Percentiles rank a stretch among this genome's conserved stretches.
Evolutionary conservation across 768 basidiomycete genomes (phyloP).

Genomic region (Suillus plorans): DNA sequence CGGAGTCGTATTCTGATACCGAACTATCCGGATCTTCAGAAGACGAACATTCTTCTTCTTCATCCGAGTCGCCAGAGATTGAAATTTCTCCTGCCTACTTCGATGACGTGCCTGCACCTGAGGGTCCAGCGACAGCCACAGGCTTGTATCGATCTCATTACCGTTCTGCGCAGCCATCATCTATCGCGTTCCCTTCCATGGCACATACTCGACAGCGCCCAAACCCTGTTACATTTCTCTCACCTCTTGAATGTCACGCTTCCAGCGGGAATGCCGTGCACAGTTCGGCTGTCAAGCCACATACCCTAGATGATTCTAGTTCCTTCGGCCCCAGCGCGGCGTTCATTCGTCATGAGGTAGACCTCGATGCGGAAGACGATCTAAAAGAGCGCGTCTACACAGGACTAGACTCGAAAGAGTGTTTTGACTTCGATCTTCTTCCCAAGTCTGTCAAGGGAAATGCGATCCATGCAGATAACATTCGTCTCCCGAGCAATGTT

Average conservation of each 20-base stretch:
- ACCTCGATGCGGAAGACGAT: conserved; percentile 8
- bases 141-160: conserved; percentile 33
- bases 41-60: conserved; percentile 15
- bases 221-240: neutral
- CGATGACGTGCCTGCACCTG: conserved; percentile 43
- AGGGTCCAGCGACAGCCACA: conserved; percentile 44
- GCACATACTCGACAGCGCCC: conserved; percentile 12
- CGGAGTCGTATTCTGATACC: conserved; percentile 2
- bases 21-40: conserved; percentile 20
- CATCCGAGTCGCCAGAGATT: conserved; percentile 22
- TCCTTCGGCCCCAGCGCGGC: conserved; percentile 29
- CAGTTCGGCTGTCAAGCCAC: neutral
- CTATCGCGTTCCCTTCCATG: conserved; percentile 18
- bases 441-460: conserved; percentile 9
- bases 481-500: neutral
- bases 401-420: conserved; percentile 14
- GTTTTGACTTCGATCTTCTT: conserved; percentile 30
- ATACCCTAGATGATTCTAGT: neutral
- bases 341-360: conserved; percentile 23
- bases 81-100: conserved; percentile 46
- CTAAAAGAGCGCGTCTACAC: conserved; percentile 8
- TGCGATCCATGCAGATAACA: neutral
- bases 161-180: conserved; percentile 18
- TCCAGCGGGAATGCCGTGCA: neutral
- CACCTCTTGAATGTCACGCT: neutral